Evolutionary conservation across 768 basidiomycete species (phyloP), one percentile per base, ranked within the genome.

Genomic region (Termitomyces sp.): DNA sequence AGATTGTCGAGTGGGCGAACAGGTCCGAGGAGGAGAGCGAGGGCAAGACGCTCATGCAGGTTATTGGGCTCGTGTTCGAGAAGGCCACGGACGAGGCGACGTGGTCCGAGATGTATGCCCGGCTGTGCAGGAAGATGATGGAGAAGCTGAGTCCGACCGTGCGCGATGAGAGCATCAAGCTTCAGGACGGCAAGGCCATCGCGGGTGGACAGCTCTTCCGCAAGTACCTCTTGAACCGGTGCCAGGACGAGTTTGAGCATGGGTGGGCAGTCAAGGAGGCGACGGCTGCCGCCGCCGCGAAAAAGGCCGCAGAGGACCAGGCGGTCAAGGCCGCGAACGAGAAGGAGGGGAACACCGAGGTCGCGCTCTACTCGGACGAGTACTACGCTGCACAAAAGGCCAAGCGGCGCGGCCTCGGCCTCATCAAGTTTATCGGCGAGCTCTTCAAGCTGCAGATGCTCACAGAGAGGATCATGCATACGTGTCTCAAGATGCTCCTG

Each of bases 401-500:
- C 42, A 98, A 98, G 77, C 91, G 95, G 59, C 91, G 92, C 60
- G 95, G 96, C 70, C 86, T 98, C 12, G 94, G 96, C 77, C 82
- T 99, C 63, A 94, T 98, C 76, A 92, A 91, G 72, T 95, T 99
- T 75, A 98, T 98, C 61, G 95, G 96, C 61, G 96, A 99, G 74
- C 78, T 98, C 54, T 99, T 94, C 87, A 98, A 98, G 76, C 78
- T 99, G n/a, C 90, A 92, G 74, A 97, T 98, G 94, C 78, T 98
- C 54, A 94, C 94, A 48, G 93, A 94, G 75, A 87, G 93, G 63
- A 96, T 98, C 75, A 99, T 98, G 91, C 91, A 94, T 77, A 91
- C 94, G 72, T 99, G 96, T 78, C 86, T 98, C 68, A 93, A 94
- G 82, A 94, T 96, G 74, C 81, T 98, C 12, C 78, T 98, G 12